Evolutionary conservation across 23 red algal species (phyloP).

Genomic region (Gracilaria caudata): DNA sequence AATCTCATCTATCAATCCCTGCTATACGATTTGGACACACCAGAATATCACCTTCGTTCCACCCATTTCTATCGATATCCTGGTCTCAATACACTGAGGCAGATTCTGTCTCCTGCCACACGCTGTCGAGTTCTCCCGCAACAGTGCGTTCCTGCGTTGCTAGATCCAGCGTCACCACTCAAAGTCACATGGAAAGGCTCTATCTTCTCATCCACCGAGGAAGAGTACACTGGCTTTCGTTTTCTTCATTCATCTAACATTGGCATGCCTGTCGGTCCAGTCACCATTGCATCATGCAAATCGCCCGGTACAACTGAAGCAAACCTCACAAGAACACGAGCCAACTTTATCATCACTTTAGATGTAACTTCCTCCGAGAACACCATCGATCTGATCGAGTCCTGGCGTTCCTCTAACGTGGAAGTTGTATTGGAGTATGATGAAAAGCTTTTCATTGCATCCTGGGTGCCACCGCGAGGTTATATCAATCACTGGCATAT

Average conservation of each 20-base stretch:
- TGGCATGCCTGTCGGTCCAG: constrained; percentile 15
- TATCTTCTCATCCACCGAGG: neutral
- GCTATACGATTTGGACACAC: neutral
- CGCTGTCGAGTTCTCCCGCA: neutral
- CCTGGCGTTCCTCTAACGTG: neutral
- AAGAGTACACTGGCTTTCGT: neutral
- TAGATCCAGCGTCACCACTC: neutral
- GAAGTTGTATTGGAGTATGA: constrained; percentile 15
- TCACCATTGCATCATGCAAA: neutral
- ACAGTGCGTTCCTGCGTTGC: neutral
- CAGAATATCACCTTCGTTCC: neutral
- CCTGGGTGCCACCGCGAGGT: constrained; percentile 22
- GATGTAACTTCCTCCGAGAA: constrained; percentile 20
- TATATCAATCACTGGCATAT: constrained; percentile 22
- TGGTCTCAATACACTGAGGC: neutral
- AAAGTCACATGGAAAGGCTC: constrained; percentile 22
- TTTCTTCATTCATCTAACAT: constrained; percentile 28
- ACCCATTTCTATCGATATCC: neutral
- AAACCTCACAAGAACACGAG: neutral
- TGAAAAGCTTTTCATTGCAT: constrained; percentile 9
- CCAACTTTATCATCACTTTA: constrained; percentile 9
- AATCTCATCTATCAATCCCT: constrained; percentile 26
- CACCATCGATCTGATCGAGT: constrained; percentile 9
- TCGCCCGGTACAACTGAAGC: neutral
- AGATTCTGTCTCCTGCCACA: neutral